phyloP scores from a whole-genome alignment of 2,329 filamentous ascomycete genomes.

The Leptographium lundbergii region DNA sequence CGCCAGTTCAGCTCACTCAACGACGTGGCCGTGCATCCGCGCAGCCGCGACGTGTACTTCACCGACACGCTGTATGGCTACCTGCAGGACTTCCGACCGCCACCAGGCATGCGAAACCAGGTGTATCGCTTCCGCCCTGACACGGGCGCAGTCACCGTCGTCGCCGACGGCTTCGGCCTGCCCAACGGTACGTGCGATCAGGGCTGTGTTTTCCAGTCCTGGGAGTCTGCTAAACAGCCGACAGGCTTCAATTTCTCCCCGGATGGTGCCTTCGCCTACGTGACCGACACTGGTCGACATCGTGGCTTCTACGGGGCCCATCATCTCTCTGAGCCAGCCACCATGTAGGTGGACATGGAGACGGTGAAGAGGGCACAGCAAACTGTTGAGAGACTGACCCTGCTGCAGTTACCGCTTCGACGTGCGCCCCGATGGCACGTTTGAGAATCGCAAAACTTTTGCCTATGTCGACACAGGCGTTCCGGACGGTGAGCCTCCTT shows the following conservation, averaged over 20 bases:
- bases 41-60: conserved; percentile 49
- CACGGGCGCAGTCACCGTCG: conserved; percentile 38
- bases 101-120: conserved; percentile 40
- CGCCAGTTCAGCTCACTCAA: conserved; percentile 49
- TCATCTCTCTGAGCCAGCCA: conserved; percentile 28
- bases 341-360: conserved; percentile 30
- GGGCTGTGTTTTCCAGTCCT: too few species aligned
- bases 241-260: conserved; percentile 42
- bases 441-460: conserved; percentile 38
- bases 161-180: conserved; percentile 42
- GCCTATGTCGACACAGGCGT: conserved; percentile 40
- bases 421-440: conserved; percentile 31
- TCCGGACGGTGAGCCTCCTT: conserved; percentile 37
- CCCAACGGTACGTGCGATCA: conserved; percentile 31
- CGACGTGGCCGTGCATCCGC: conserved; percentile 40
- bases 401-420: conserved; percentile 30
- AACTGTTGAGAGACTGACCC: background rate
- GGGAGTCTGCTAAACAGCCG: background rate
- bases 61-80: conserved; percentile 49
- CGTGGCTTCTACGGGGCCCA: conserved; percentile 30
- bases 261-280: conserved; percentile 36
- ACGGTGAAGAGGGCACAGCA: background rate
- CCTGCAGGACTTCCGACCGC: conserved; percentile 42
- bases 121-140: conserved; percentile 42
- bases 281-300: conserved; percentile 38